Conservation (phyloP, 2,329 filamentous ascomycete genomes). For the Periconia digitata region DNA sequence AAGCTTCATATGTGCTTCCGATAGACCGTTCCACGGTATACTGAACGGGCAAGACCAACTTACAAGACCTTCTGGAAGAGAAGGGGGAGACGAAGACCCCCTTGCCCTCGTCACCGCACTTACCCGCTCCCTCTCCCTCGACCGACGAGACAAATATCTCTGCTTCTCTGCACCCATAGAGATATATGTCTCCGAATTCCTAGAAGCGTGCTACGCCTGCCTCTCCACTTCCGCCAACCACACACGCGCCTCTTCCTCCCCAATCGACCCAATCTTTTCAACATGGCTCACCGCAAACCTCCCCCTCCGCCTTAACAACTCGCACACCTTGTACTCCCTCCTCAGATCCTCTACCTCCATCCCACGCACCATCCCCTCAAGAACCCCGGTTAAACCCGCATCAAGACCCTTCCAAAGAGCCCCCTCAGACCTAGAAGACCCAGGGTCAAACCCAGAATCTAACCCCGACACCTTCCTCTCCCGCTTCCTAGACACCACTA, state of each 20-base stretch:
- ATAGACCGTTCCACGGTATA: slow-evolving; percentile 15
- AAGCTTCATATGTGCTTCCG: slow-evolving; percentile 22
- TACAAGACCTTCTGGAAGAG: no score
- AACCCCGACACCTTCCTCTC: slow-evolving; percentile 26
- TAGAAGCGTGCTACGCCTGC: slow-evolving; percentile 26
- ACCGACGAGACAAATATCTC: slow-evolving; percentile 35
- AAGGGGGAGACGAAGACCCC: background rate
- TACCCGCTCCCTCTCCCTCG: slow-evolving; percentile 28
- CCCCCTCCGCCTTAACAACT: no score
- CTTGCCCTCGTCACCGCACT: slow-evolving; percentile 8
- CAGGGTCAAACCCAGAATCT: slow-evolving; percentile 10
- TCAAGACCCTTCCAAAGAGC: slow-evolving; percentile 15
- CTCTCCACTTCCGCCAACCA: no score
- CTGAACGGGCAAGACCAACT: no score
- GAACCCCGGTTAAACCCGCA: no score
- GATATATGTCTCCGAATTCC: slow-evolving; percentile 28
- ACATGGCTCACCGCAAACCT: no score
- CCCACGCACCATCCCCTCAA: no score
- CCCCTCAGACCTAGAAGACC: slow-evolving; percentile 12
- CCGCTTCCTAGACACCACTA: slow-evolving; percentile 31
- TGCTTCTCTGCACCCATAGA: slow-evolving; percentile 24
- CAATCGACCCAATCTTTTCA: slow-evolving; percentile 29
- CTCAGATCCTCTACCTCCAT: no score
- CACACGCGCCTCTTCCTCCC: slow-evolving; percentile 10
- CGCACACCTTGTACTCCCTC: no score